phyloP scores from a whole-genome alignment of 805 yeast species.

The Hanseniaspora hatyaiensis region DNA sequence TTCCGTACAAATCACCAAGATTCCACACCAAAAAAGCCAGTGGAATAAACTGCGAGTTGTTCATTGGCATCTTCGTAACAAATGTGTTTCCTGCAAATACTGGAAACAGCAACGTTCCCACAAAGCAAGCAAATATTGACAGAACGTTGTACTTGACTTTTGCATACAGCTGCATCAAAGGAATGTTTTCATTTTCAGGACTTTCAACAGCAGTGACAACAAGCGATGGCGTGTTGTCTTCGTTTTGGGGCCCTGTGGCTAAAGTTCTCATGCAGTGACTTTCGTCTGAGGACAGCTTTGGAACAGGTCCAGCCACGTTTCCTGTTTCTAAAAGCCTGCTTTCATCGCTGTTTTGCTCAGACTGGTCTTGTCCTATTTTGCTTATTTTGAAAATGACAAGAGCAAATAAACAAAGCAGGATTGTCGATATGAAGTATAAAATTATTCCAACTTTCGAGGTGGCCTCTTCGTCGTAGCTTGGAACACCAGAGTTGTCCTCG shows the following conservation, averaged over 20 bases:
- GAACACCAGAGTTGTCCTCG: conserved; percentile 20
- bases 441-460: conserved; percentile 22
- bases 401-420: conserved; percentile 23
- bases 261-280: background rate
- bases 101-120: conserved; percentile 70
- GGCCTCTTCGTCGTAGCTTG: conserved; percentile 21
- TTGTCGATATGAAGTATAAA: conserved; percentile 32
- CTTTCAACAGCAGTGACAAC: conserved; percentile 19
- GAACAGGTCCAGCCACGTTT: conserved; percentile 7
- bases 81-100: conserved; percentile 73
- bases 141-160: conserved; percentile 53
- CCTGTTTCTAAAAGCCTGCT: background rate
- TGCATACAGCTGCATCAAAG: conserved; percentile 48
- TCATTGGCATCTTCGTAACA: conserved; percentile 29
- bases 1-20: conserved; percentile 71
- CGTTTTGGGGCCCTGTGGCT: no score
- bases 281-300: background rate
- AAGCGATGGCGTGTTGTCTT: background rate
- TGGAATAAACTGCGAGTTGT: conserved; percentile 48
- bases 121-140: conserved; percentile 63
- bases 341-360: background rate
- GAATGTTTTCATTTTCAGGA: conserved; percentile 28
- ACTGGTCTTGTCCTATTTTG: conserved; percentile 22
- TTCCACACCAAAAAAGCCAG: conserved; percentile 79
- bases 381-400: conserved; percentile 23